phyloP scores from a whole-genome alignment of 2,329 filamentous ascomycete species.

The Cadophora sp. region DNA sequence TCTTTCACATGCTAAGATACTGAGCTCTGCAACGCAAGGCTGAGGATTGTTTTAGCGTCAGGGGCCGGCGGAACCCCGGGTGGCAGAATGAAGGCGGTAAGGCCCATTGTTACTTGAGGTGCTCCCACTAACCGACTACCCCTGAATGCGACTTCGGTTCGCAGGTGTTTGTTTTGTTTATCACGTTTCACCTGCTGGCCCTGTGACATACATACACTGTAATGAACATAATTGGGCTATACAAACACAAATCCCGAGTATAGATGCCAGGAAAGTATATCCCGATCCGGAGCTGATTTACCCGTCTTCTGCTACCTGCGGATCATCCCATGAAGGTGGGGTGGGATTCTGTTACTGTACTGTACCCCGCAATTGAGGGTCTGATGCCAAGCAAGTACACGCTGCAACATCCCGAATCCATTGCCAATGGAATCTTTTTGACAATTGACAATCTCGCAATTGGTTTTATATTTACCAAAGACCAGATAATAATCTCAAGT shows the following conservation, averaged over 20 bases:
- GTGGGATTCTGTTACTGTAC: not conserved
- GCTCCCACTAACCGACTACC: too few relatives aligned
- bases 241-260: not conserved
- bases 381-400: not conserved
- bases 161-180: not conserved
- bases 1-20: conserved; percentile 17
- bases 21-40: conserved; percentile 14
- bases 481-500: too few relatives aligned
- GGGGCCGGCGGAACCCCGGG: not conserved
- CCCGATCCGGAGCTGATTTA: conserved; percentile 6
- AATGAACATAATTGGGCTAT: too few relatives aligned
- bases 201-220: too few relatives aligned
- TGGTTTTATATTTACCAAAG: not conserved
- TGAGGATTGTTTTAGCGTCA: not conserved
- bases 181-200: not conserved
- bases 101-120: not conserved
- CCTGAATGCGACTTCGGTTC: too few relatives aligned
- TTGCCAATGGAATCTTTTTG: too few relatives aligned
- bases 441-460: not conserved
- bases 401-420: too few relatives aligned
- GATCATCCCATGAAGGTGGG: conserved; percentile 11
- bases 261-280: not conserved
- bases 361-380: conserved; percentile 17
- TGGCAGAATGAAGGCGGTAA: not conserved
- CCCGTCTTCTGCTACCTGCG: conserved; percentile 11